Conservation (phyloP, 2,329 filamentous ascomycete genomes). For the Sporothrix phasma region DNA sequence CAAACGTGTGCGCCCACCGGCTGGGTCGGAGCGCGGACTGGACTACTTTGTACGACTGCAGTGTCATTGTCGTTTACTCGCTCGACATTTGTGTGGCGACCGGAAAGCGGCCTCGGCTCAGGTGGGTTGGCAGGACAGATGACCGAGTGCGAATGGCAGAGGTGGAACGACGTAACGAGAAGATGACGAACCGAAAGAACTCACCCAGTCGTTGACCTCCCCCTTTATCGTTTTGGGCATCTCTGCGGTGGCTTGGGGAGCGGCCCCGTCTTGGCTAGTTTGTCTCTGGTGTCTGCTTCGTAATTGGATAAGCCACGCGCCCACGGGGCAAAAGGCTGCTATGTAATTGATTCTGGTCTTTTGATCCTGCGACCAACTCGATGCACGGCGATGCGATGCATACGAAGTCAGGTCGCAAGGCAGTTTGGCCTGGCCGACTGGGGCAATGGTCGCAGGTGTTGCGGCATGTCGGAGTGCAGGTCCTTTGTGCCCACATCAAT, state of each 20-base stretch:
- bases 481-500: neutral
- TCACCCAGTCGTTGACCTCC: slow-evolving; percentile 19
- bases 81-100: neutral
- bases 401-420: neutral
- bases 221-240: slow-evolving; percentile 6
- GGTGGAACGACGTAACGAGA: neutral
- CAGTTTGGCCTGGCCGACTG: neutral
- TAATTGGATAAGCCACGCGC: neutral
- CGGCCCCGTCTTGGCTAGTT: neutral
- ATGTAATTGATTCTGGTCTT: slow-evolving; percentile 3
- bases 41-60: too few relatives aligned
- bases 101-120: neutral
- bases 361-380: neutral
- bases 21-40: neutral
- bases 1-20: neutral
- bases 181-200: neutral
- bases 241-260: too few relatives aligned
- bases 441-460: neutral
- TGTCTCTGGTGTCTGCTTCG: neutral
- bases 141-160: neutral
- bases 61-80: neutral
- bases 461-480: neutral
- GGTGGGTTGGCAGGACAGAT: neutral
- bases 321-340: neutral
- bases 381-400: neutral